A percentile compares a stretch with the other conserved stretches of the same genome.
Evolutionary conservation across 257 asterid species (phyloP).

Genomic region (Henckelia pumila): DNA sequence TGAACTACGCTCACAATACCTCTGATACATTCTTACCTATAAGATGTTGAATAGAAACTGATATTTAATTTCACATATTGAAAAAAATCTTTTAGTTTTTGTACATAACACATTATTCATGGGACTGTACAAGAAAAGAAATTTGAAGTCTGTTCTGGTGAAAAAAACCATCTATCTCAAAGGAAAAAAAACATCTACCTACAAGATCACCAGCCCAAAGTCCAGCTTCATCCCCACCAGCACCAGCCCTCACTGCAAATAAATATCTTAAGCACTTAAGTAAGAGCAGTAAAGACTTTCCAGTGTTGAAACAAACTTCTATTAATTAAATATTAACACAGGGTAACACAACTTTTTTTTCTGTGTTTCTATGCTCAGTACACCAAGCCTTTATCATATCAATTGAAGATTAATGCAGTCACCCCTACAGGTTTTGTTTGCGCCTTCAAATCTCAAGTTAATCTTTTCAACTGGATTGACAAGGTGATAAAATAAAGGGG

Average conservation of each 20-base stretch:
- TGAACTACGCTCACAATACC: slow-evolving; percentile 73
- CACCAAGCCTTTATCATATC: slow-evolving; percentile 5
- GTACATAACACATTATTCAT: not conserved
- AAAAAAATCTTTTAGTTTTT: not conserved
- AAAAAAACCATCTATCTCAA: slow-evolving; percentile 18
- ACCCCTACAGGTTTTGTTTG: too few relatives aligned
- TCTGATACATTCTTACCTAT: slow-evolving; percentile 90
- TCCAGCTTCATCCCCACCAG: slow-evolving; percentile 99
- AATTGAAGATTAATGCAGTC: not conserved
- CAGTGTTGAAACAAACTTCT: slow-evolving; percentile 15
- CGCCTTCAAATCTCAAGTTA: slow-evolving; percentile 9
- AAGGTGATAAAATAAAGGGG: not conserved
- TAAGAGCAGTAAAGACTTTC: not conserved
- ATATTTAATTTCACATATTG: slow-evolving; percentile 14
- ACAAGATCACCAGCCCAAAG: slow-evolving; percentile 99
- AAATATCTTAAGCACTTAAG: slow-evolving; percentile 24
- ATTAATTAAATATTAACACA: slow-evolving; percentile 8
- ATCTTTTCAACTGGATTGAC: slow-evolving; percentile 14
- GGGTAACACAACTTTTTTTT: not conserved
- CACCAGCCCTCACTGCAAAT: slow-evolving; percentile 92
- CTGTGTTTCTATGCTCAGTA: not conserved
- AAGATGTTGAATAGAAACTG: slow-evolving; percentile 16
- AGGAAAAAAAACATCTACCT: slow-evolving; percentile 72
- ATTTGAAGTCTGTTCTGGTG: not conserved
- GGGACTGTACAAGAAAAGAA: too few relatives aligned